A percentile compares a stretch with the other conserved stretches of the same genome.
These are phyloP conservation scores for Rhizoclosmatium sp. DNA, from an alignment of 192 early-diverging fungal species.

Conservation along the genomic window DNA sequence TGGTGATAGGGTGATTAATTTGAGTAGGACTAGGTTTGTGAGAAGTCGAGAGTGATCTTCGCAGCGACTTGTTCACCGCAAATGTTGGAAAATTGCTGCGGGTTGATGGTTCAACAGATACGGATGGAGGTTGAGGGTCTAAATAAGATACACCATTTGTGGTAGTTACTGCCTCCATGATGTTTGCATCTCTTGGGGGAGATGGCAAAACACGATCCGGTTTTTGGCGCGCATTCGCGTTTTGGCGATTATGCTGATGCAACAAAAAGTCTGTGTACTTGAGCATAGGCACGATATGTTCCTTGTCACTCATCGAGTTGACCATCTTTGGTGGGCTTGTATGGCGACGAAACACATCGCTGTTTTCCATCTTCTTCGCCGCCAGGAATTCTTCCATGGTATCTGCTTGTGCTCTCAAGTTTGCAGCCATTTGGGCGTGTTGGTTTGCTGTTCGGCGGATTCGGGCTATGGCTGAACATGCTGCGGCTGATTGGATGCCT, in stretches of 20 bases:
- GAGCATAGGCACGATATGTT: neutral
- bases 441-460: neutral
- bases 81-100: no score
- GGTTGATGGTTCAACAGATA: no score
- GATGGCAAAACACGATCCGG: neutral
- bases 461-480: neutral
- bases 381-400: neutral
- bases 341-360: neutral
- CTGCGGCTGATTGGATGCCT: neutral
- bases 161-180: no score
- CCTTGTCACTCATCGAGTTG: neutral
- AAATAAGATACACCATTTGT: no score
- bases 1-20: no score
- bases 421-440: constrained; percentile 1
- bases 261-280: constrained; percentile 4
- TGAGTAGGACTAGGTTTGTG: no score
- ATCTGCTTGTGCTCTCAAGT: neutral
- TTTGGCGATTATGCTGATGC: neutral
- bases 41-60: no score
- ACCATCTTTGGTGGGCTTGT: neutral
- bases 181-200: neutral
- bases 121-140: no score
- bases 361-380: neutral
- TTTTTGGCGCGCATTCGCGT: neutral
- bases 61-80: no score